Percentiles rank a stretch among this genome's conserved stretches.
Conservation (phyloP, 805 yeast genomes). For the Candida multigemmis region DNA sequence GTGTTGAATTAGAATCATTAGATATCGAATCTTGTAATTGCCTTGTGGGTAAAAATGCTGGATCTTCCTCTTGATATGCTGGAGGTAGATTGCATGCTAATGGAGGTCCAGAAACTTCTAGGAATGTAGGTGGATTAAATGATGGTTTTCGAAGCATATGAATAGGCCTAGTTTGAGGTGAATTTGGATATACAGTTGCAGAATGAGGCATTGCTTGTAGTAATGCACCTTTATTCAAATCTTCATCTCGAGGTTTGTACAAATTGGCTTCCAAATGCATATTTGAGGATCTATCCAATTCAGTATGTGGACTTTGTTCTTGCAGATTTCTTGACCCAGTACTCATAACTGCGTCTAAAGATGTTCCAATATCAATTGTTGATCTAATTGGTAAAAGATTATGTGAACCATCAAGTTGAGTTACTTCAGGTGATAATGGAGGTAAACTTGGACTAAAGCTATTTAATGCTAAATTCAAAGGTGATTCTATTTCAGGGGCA, state of each 20-base stretch:
- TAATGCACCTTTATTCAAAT: constrained; percentile 31
- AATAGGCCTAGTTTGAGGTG: constrained; percentile 38
- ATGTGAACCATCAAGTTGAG: constrained; percentile 28
- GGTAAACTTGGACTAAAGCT: constrained; percentile 30
- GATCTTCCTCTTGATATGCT: constrained; percentile 16
- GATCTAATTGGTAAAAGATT: constrained; percentile 6
- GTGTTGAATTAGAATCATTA: no score
- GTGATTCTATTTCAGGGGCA: constrained; percentile 16
- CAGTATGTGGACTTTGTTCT: no score
- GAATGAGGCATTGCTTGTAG: constrained; percentile 57
- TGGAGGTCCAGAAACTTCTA: constrained; percentile 10
- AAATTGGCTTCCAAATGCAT: constrained; percentile 37
- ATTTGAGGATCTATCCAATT: constrained; percentile 25
- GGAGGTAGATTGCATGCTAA: constrained; percentile 16
- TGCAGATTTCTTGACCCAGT: no score
- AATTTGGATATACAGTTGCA: constrained; percentile 30
- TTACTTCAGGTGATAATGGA: constrained; percentile 48
- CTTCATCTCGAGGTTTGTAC: constrained; percentile 44
- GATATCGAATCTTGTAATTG: no score
- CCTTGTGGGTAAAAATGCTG: constrained; percentile 1
- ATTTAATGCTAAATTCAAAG: no score
- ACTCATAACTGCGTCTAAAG: constrained; percentile 1
- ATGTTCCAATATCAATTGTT: constrained; percentile 7
- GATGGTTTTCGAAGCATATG: constrained; percentile 47
- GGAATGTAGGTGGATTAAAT: constrained; percentile 58